Percentiles rank a stretch among this genome's conserved stretches.
Conservation (phyloP, 768 basidiomycete species). For the Podaxis pistillaris region DNA sequence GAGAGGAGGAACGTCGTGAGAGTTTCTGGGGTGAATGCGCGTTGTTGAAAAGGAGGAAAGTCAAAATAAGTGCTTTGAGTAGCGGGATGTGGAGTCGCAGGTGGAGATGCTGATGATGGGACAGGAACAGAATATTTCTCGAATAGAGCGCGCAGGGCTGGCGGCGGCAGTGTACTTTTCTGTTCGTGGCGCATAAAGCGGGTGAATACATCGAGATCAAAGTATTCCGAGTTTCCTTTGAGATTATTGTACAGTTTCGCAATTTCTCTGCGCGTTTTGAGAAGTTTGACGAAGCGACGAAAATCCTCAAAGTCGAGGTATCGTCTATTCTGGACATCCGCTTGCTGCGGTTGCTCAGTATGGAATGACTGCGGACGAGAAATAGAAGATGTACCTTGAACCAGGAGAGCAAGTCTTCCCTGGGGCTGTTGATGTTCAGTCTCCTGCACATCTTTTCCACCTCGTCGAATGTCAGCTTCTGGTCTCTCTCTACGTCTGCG, state of each 20-base stretch:
- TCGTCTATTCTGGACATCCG: conserved; percentile 52
- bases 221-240: conserved; percentile 29
- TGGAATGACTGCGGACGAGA: conserved; percentile 6
- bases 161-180: conserved; percentile 35
- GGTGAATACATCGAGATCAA: conserved; percentile 43
- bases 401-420: conserved; percentile 54
- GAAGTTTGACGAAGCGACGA: conserved; percentile 76
- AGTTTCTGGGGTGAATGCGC: conserved; percentile 48
- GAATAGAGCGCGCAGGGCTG: conserved; percentile 38
- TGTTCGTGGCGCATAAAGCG: conserved; percentile 48
- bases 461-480: conserved; percentile 69
- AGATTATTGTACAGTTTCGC: conserved; percentile 58
- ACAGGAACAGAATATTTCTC: conserved; percentile 32
- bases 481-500: conserved; percentile 59
- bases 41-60: background rate
- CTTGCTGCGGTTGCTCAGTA: conserved; percentile 47
- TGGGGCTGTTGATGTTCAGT: conserved; percentile 64
- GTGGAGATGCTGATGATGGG: conserved; percentile 23
- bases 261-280: conserved; percentile 84
- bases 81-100: conserved; percentile 2
- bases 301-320: conserved; percentile 84
- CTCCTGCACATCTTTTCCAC: conserved; percentile 70
- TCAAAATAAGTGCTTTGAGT: conserved; percentile 1
- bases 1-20: conserved; percentile 84
- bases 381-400: conserved; percentile 49